A percentile compares a stretch with the other conserved stretches of the same genome.
Conservation (phyloP, 148 eudicot genomes). For the Selenicereus undatus region DNA sequence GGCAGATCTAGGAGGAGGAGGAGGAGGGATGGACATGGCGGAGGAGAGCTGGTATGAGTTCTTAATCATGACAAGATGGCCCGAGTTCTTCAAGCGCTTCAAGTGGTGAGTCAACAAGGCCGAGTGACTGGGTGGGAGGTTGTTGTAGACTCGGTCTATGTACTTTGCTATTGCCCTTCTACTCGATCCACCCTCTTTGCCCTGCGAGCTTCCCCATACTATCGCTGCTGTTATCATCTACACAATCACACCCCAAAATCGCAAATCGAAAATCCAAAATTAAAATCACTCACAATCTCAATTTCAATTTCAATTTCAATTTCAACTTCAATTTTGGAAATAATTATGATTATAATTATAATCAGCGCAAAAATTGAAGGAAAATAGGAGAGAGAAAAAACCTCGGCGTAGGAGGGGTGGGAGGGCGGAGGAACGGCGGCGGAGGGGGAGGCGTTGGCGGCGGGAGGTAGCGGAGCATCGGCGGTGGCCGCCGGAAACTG, state of each 20-base stretch:
- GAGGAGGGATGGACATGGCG: neutral
- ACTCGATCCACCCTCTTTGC: constrained; percentile 52
- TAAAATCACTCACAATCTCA: neutral
- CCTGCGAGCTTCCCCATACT: constrained; percentile 31
- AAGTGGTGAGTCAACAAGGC: constrained; percentile 64
- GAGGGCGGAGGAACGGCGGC: constrained; percentile 15
- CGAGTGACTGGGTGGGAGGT: constrained; percentile 64
- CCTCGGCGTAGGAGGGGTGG: constrained; percentile 45
- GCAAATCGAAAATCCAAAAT: neutral
- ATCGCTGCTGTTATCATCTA: constrained; percentile 74
- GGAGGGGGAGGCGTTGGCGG: constrained; percentile 18
- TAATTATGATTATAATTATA: no score
- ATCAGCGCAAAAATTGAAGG: neutral
- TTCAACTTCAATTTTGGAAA: neutral
- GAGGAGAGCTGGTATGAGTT: constrained; percentile 54
- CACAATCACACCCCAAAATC: neutral
- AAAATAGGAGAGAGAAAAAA: neutral
- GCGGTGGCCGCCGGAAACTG: constrained; percentile 11
- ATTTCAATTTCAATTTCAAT: neutral
- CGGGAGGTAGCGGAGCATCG: constrained; percentile 8
- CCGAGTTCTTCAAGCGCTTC: constrained; percentile 40
- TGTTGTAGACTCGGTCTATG: constrained; percentile 46
- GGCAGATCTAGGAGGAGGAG: constrained; percentile 7
- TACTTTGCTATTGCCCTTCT: constrained; percentile 57
- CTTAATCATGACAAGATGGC: constrained; percentile 54